Conservation (phyloP, 192 early-diverging fungal species). For the Oehlia diaphana region DNA sequence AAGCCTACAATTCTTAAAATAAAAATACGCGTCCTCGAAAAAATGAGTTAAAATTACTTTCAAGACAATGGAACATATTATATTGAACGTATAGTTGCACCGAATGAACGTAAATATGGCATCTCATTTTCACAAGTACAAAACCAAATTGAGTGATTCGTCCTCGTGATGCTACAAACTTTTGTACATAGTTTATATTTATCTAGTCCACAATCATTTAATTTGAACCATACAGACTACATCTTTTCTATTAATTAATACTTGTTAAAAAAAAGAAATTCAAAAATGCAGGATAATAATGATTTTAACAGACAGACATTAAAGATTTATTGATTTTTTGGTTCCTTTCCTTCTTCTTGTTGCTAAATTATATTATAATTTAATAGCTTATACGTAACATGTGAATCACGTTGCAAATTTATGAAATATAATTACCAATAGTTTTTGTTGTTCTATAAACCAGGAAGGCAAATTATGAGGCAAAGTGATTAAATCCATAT, state of each 20-base stretch:
- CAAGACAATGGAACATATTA: background rate
- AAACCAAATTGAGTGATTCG: no score
- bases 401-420: no score
- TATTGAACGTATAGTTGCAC: background rate
- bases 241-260: no score
- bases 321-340: no score
- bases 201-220: no score
- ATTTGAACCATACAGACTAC: no score
- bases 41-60: background rate
- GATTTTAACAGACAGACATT: no score
- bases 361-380: background rate
- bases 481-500: constrained; percentile 84
- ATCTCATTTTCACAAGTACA: background rate
- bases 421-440: constrained; percentile 50
- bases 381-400: background rate
- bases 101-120: no score
- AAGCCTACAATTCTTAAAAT: background rate
- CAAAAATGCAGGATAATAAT: no score
- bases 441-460: constrained; percentile 71
- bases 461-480: constrained; percentile 76
- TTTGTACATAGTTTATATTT: background rate
- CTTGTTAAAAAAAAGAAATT: no score
- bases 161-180: background rate
- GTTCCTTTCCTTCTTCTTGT: background rate
- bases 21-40: background rate